Evolutionary conservation across 176 grass and related monocot species (phyloP), one percentile per base, ranked within the genome.

Genomic region (Eragrostis nindensis): DNA sequence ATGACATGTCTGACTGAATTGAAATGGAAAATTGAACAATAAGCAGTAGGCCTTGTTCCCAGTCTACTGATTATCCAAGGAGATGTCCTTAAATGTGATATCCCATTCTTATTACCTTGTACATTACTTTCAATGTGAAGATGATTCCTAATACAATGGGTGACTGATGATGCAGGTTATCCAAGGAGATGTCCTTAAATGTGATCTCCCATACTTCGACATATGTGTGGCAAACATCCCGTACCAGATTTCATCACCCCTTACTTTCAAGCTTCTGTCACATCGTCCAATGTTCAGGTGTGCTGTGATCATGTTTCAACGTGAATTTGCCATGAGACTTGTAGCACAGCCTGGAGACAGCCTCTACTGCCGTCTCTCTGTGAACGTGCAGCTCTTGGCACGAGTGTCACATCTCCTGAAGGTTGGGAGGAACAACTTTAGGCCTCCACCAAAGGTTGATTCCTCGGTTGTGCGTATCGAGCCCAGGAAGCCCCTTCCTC

Each of bases 141-240:
- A 2, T 3, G 0, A 11, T 40, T 83, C 10, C 21, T 72, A 11
- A 77, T 71, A 22, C 29, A 53, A 45, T 40, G 41, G 10, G 21
- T 39, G 19, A 27, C 25, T 77, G 46, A 17, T 72, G 15, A 41
- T 88, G 70, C 71, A 97, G 94, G 87, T 94, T 56, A 94, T 97
- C 80, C 92, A 97, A 90, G 94, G 94, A 82, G 94, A 97, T 64
- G 92, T 94, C 2, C 89, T 97, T 26, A 94, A 97, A 86, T 94
- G 89, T 17, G 92, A 97, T 73, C 94, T 97, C 13, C 89, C 94
- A 0, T 97, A 97, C 80, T 97, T 97, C 0, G 94, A 94, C 82
- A 94, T 97, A 29, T 97, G 94, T 38, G 94, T 97, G 43, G 92
- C 94, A 2, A 97, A 97, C 64, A 97, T 97, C 54, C 94, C 94